phyloP scores from a whole-genome alignment of 306 rosid species.

The Alnus glutinosa region DNA sequence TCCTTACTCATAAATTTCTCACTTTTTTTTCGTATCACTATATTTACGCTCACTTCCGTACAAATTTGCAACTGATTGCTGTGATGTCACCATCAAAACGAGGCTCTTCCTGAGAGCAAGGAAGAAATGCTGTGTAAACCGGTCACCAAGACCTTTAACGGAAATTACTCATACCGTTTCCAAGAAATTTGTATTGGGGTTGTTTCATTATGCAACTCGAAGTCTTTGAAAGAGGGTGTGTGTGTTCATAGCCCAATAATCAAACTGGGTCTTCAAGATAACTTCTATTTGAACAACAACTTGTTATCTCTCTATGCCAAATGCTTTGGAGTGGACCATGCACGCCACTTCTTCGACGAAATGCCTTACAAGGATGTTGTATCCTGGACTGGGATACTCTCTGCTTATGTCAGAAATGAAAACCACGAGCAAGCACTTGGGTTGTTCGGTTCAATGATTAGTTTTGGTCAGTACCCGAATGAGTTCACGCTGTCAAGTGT shows the following conservation, averaged over 20 bases:
- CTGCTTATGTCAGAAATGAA: slow-evolving; percentile 47
- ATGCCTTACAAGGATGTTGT: slow-evolving; percentile 71
- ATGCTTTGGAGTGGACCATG: slow-evolving; percentile 52
- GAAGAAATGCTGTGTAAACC: slow-evolving; percentile 38
- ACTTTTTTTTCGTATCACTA: neutral
- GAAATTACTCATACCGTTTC: slow-evolving; percentile 29
- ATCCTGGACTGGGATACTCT: slow-evolving; percentile 64
- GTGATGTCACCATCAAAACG: slow-evolving; percentile 8
- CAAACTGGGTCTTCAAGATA: slow-evolving; percentile 56
- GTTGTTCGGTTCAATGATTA: slow-evolving; percentile 46
- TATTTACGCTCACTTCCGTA: neutral
- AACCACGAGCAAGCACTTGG: slow-evolving; percentile 48
- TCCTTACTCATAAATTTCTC: neutral
- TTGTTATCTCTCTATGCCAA: slow-evolving; percentile 49
- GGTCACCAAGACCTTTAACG: slow-evolving; percentile 26
- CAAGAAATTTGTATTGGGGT: slow-evolving; percentile 50
- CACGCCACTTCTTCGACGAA: slow-evolving; percentile 69
- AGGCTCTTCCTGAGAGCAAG: neutral
- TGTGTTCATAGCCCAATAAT: slow-evolving; percentile 61
- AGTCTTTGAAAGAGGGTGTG: slow-evolving; percentile 46
- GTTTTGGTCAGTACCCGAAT: slow-evolving; percentile 49
- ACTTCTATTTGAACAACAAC: slow-evolving; percentile 59
- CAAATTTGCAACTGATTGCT: neutral
- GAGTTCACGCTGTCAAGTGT: slow-evolving; percentile 59
- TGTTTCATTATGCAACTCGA: slow-evolving; percentile 58